phyloP scores from a whole-genome alignment of 768 basidiomycete species.

The Neoboletus brunneissimus region DNA sequence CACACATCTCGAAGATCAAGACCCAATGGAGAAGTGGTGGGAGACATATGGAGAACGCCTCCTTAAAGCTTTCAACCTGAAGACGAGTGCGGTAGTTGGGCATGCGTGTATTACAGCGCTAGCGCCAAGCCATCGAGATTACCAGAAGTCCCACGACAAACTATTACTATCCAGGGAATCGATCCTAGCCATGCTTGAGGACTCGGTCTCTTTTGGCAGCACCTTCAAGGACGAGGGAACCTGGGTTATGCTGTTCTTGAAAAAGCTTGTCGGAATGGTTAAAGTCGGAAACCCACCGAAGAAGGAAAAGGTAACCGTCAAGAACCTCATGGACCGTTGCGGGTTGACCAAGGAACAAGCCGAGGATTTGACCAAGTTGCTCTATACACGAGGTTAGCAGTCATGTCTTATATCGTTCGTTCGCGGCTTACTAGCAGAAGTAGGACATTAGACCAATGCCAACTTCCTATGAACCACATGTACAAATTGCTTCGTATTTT shows the following conservation, averaged over 20 bases:
- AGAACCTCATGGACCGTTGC: slow-evolving; percentile 14
- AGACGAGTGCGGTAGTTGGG: slow-evolving; percentile 13
- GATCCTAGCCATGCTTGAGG: slow-evolving; percentile 21
- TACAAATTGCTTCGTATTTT: neutral
- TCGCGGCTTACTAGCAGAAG: slow-evolving; percentile 1
- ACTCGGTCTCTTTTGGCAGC: slow-evolving; percentile 18
- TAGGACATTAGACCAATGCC: neutral
- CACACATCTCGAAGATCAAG: slow-evolving; percentile 35
- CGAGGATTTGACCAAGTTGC: slow-evolving; percentile 14
- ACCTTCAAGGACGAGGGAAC: slow-evolving; percentile 9
- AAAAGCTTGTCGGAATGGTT: slow-evolving; percentile 15
- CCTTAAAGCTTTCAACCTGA: slow-evolving; percentile 6
- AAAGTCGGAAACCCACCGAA: neutral
- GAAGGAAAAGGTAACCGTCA: slow-evolving; percentile 11
- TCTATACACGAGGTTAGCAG: slow-evolving; percentile 6
- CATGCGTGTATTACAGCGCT: slow-evolving; percentile 33
- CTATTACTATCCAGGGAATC: slow-evolving; percentile 11
- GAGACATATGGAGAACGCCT: slow-evolving; percentile 16
- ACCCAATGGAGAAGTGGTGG: slow-evolving; percentile 35
- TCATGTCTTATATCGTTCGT: neutral
- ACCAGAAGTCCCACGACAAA: slow-evolving; percentile 7
- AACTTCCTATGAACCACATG: neutral
- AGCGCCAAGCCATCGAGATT: neutral
- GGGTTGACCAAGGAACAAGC: slow-evolving; percentile 19
- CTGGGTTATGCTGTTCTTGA: slow-evolving; percentile 27